Conservation (phyloP, 495 filamentous ascomycete genomes). For the Penicillium desertorum region DNA sequence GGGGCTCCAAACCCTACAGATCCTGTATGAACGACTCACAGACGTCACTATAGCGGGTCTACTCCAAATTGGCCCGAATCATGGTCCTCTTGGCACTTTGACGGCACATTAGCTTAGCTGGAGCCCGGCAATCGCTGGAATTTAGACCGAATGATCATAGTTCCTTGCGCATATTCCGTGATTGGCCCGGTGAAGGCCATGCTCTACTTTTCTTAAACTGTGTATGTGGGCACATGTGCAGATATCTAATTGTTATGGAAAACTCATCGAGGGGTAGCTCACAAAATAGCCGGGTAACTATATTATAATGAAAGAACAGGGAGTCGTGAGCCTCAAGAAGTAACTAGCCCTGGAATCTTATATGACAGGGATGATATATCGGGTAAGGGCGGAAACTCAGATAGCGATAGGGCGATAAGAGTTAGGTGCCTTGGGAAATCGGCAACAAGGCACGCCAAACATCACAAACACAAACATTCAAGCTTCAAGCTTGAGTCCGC, state of each 20-base stretch:
- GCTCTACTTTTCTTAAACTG: too few relatives aligned
- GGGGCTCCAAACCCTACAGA: background rate
- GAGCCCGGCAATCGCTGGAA: background rate
- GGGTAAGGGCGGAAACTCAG: background rate
- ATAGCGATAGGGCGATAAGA: constrained; percentile 12
- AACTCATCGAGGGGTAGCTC: background rate
- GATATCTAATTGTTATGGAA: background rate
- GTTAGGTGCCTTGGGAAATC: background rate
- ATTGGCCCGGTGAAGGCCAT: background rate
- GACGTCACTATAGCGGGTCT: constrained; percentile 14
- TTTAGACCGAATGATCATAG: background rate
- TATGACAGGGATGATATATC: background rate
- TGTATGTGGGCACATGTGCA: background rate
- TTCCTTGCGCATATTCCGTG: background rate
- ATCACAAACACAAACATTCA: constrained; percentile 23
- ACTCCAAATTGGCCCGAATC: background rate
- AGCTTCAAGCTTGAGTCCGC: constrained; percentile 9
- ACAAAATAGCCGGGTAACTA: background rate
- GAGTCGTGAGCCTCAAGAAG: background rate
- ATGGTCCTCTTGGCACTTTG: background rate
- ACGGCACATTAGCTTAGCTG: background rate
- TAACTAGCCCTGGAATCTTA: background rate
- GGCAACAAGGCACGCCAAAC: constrained; percentile 16
- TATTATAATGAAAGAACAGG: background rate
- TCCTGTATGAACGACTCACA: background rate